A percentile compares a stretch with the other conserved stretches of the same genome.
phyloP scores from a whole-genome alignment of 2,329 filamentous ascomycete species.

The Catunica adiposa region DNA sequence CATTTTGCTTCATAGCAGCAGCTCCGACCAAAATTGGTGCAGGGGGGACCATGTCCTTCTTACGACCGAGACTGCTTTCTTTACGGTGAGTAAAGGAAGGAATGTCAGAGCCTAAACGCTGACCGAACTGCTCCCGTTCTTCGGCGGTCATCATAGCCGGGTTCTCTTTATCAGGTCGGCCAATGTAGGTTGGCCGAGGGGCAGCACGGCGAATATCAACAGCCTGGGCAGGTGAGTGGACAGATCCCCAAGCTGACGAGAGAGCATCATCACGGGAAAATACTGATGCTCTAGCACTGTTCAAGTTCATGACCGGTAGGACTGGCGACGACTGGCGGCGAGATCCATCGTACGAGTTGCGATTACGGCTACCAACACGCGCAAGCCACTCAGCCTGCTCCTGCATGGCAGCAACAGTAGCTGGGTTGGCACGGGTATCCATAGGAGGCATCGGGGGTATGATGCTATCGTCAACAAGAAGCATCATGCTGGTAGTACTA shows the following conservation, averaged over 20 bases:
- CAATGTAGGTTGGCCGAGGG: constrained; percentile 4
- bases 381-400: constrained; percentile 9
- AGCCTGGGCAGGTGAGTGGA: constrained; percentile 32
- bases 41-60: constrained; percentile 33
- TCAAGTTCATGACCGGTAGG: constrained; percentile 25
- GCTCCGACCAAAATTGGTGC: constrained; percentile 35
- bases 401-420: constrained; percentile 20
- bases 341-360: constrained; percentile 17
- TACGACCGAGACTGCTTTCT: constrained; percentile 28
- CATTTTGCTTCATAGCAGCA: constrained; percentile 24
- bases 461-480: constrained; percentile 18
- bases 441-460: constrained; percentile 21
- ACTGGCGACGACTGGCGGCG: constrained; percentile 36
- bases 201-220: constrained; percentile 26
- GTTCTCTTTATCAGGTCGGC: background rate
- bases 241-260: constrained; percentile 30
- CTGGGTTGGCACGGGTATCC: constrained; percentile 16
- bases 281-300: constrained; percentile 16
- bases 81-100: constrained; percentile 42
- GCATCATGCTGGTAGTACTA: constrained; percentile 23
- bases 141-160: background rate
- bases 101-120: constrained; percentile 37
- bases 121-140: constrained; percentile 29
- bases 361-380: constrained; percentile 13
- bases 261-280: constrained; percentile 23